Base-by-base conservation (phyloP, 2,329 filamentous ascomycete species). In the Aspergillus flavus region DNA sequence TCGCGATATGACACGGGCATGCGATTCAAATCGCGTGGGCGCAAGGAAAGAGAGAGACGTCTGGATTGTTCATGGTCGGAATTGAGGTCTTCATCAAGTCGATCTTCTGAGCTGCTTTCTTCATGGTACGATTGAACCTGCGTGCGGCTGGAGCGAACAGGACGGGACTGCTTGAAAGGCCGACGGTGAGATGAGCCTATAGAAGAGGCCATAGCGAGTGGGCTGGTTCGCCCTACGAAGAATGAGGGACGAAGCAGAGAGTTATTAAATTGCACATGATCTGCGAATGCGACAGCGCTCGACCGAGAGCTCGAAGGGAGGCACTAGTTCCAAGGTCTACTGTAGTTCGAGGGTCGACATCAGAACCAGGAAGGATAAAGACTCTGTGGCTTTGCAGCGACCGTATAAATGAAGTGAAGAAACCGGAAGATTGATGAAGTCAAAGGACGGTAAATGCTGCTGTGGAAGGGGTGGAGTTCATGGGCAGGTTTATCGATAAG, bases 111-210 rank as follows among this genome's bases (percentile, higher is more conserved):
- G 14, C 71, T 69, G 57, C 71, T 75, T 21, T 76, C 73, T 66
- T 80, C 78, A 43, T 77, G 72, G 58, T 80, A 80, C 32, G 76
- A 75, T 48, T 72, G 64, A 32, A 80, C 73, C 58, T 69, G 71
- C 10, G 70, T 75, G 61, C 78, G 76, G 66, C 67, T 77, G 32
- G 72, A 71, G 34, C 78, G 77, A 45, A 77, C 61, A 21, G 78
- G 78, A 14, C 75, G 74, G 57, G 75, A 71, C 57, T 68, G 69
- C 43, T 64, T 68, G 21, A 64, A 62, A 5, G 68, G 55, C 39
- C 64, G 66, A 36, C 65, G 64, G 50, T 68, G 64, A 46, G 69
- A 59, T 30, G 70, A 64, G 45, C 69, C 71, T 50, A 65, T 63
- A 21, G 67, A 69, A 26, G 72, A 68, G 62, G 75, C 72, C 77